Base-by-base conservation (phyloP, 2,329 filamentous ascomycete species). In the Tolypocladium paradoxum region DNA sequence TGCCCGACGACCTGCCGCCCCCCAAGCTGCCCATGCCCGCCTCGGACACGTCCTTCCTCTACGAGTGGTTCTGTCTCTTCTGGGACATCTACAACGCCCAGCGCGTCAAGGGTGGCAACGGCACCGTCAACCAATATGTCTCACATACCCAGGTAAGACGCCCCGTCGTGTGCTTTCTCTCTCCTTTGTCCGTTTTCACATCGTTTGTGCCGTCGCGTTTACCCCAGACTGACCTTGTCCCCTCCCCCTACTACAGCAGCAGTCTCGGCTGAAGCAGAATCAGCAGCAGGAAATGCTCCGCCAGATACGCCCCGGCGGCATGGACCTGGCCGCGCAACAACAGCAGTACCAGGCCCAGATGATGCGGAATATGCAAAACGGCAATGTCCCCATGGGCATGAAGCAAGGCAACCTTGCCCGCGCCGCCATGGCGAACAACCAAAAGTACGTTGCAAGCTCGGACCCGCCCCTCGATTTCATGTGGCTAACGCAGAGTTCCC, bases 51-150 rank as follows among this genome's bases (percentile, higher is more conserved):
- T 89, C 88, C 29, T 97, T 99, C 64, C 76, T 99, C n/a, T 87
- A 90, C 61, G 93, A 97, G 64, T 99, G 93, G 93, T 99, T 95
- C 75, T 89, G 85, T 65, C 80, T 96, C 51, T 99, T 99, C 70
- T 97, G 90, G 90, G 93, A 99, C 64, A 90, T 97, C 61, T 95
- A 88, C 70, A 84, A 84, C 65, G 89, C 90, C 53, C 88, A 92
- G 66, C 87, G 89, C 64, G 81, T 78, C 63, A 85, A 83, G 68
- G 81, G 80, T 52, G 78, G 78, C 53, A 84, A 77, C 65, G 70
- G 74, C 29, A 79, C 80, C 55, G 84, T 89, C 48, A 79, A 79
- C 57, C 83, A 88, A 73, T 96, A 95, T 69, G 82, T 95, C 54
- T 73, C 79, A 55, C 88, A 95, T 65, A 90, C 86, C 57, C 88